Evolutionary conservation across 768 basidiomycete genomes (phyloP).

Genomic region (Phlegmacium glaucopus): DNA sequence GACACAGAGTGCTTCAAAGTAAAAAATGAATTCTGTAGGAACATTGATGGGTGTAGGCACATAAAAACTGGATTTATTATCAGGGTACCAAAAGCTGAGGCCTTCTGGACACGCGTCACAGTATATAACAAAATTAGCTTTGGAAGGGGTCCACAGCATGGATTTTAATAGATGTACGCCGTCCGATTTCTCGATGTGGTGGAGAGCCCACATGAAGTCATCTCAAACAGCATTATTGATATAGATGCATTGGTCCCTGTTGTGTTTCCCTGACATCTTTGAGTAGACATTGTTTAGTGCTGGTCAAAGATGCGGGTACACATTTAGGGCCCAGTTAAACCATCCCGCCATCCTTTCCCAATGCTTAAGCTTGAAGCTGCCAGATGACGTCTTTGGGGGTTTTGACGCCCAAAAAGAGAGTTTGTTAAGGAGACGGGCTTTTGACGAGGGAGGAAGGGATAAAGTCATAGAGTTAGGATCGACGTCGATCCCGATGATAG

Average conservation of each 20-base stretch:
- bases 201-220: conserved; percentile 28
- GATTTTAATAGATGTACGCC: conserved; percentile 21
- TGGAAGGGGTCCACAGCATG: conserved; percentile 2
- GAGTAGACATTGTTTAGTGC: background rate
- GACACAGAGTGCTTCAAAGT: conserved; percentile 19
- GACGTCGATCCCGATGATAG: conserved; percentile 36
- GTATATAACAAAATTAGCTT: conserved; percentile 7
- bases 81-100: conserved; percentile 23
- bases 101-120: conserved; percentile 19
- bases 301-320: conserved; percentile 27
- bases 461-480: conserved; percentile 23
- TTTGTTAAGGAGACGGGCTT: no score
- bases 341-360: conserved; percentile 27
- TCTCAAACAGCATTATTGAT: conserved; percentile 19
- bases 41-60: background rate
- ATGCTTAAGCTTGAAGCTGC: conserved; percentile 7
- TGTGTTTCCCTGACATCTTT: background rate
- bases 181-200: conserved; percentile 9
- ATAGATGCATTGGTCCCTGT: no score
- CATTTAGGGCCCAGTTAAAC: conserved; percentile 34
- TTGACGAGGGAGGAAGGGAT: no score
- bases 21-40: conserved; percentile 13
- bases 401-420: background rate
- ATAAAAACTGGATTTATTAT: conserved; percentile 8
- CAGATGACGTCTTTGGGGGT: background rate